These are phyloP conservation scores for Vaccinium macrocarpon DNA, from an alignment of 148 eudicot species.

Conservation along the genomic window DNA sequence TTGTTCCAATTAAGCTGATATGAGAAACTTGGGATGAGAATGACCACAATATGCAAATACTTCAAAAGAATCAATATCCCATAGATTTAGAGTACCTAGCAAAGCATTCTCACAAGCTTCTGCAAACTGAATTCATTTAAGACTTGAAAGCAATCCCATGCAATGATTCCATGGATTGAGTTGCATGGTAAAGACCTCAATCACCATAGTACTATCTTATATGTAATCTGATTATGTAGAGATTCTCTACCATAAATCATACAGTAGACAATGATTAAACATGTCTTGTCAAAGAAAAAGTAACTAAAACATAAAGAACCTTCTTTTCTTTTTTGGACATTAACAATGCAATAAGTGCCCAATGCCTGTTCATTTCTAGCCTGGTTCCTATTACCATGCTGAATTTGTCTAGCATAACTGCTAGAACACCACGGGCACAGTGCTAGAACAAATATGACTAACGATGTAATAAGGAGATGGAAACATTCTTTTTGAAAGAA, in stretches of 20 bases:
- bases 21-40: neutral
- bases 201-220: neutral
- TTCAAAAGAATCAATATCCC: neutral
- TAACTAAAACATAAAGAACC: neutral
- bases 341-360: neutral
- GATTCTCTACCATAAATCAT: neutral
- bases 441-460: neutral
- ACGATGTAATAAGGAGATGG: neutral
- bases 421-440: neutral
- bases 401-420: neutral
- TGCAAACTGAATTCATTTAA: neutral
- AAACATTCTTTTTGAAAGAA: neutral
- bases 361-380: neutral
- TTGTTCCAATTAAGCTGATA: neutral
- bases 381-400: neutral
- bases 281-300: neutral
- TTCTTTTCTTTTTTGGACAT: neutral
- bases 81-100: neutral
- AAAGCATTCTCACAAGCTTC: conserved; percentile 6
- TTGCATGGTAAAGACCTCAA: neutral
- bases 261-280: neutral
- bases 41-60: conserved; percentile 8
- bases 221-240: neutral
- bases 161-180: neutral
- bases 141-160: neutral